These are phyloP conservation scores for Pezicula neosporulosa DNA, from an alignment of 2,329 filamentous ascomycete genomes.

Conservation along the genomic window DNA sequence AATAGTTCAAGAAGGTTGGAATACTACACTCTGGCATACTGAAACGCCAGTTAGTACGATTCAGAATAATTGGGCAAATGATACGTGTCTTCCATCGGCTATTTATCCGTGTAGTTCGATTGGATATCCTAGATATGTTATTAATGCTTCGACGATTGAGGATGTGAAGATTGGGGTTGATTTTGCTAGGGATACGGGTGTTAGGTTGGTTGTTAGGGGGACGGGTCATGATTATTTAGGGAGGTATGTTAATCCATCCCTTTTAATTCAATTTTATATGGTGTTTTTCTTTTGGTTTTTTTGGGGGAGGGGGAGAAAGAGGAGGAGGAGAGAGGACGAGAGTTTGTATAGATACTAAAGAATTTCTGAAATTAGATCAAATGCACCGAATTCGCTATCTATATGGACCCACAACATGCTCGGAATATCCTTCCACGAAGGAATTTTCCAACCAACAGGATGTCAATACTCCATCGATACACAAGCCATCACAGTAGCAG, in stretches of 20 bases:
- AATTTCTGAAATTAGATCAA: conserved; percentile 30
- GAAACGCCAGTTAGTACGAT: conserved; percentile 33
- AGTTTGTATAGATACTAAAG: no score
- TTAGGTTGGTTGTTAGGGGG: conserved; percentile 37
- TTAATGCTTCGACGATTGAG: conserved; percentile 22
- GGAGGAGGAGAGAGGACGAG: no score
- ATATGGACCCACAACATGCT: conserved; percentile 51
- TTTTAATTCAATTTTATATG: no score
- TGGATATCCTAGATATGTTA: conserved; percentile 38
- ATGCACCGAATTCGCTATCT: conserved; percentile 44
- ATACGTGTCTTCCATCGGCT: conserved; percentile 44
- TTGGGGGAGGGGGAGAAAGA: no score
- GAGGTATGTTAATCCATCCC: no score
- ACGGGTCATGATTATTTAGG: conserved; percentile 39
- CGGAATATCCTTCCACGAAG: conserved; percentile 32
- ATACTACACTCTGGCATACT: conserved; percentile 33
- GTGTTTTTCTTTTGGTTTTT: no score
- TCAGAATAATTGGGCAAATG: conserved; percentile 44
- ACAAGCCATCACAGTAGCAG: conserved; percentile 47
- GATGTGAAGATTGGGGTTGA: conserved; percentile 26
- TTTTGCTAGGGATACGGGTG: conserved; percentile 31
- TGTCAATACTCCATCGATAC: conserved; percentile 38
- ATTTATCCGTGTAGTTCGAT: conserved; percentile 32
- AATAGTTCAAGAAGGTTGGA: conserved; percentile 27
- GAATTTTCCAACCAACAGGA: conserved; percentile 40